These are phyloP conservation scores for Cystobasidium slooffiae DNA, from an alignment of 1,284 basidiomycete species.

Conservation along the genomic window DNA sequence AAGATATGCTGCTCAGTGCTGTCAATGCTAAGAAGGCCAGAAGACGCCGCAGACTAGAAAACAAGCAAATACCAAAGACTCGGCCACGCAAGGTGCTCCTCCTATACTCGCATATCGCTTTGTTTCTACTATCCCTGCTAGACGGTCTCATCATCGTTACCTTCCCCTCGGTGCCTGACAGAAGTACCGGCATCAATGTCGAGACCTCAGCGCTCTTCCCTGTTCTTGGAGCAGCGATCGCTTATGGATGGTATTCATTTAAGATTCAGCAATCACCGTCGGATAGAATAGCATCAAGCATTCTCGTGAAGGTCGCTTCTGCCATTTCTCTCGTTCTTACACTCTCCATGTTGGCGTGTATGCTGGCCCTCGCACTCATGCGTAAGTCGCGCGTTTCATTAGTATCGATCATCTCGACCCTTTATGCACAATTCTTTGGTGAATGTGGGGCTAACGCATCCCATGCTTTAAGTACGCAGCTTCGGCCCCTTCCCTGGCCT, in stretches of 20 bases:
- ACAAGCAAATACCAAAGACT: background rate
- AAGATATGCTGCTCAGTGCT: constrained; percentile 3
- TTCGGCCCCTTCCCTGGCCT: background rate
- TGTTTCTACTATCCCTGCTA: background rate
- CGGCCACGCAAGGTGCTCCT: constrained; percentile 1
- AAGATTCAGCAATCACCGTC: background rate
- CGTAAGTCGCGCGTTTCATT: background rate
- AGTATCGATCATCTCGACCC: background rate
- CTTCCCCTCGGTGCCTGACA: background rate
- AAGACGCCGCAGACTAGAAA: background rate
- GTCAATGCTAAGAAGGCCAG: constrained; percentile 4
- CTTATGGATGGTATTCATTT: background rate
- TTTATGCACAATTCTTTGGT: background rate
- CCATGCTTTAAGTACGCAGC: background rate
- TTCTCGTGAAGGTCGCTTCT: background rate
- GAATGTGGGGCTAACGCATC: no score
- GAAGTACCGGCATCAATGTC: background rate
- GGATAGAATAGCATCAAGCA: background rate
- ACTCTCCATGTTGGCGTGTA: background rate
- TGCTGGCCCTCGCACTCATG: background rate
- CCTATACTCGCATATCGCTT: background rate
- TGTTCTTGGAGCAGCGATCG: background rate
- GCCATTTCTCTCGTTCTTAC: background rate
- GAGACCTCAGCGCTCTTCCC: background rate
- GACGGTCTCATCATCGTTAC: background rate